A percentile compares a stretch with the other conserved stretches of the same genome.
These are phyloP conservation scores for Hypoxylon sp. DNA, from an alignment of 2,329 filamentous ascomycete genomes.

Conservation along the genomic window DNA sequence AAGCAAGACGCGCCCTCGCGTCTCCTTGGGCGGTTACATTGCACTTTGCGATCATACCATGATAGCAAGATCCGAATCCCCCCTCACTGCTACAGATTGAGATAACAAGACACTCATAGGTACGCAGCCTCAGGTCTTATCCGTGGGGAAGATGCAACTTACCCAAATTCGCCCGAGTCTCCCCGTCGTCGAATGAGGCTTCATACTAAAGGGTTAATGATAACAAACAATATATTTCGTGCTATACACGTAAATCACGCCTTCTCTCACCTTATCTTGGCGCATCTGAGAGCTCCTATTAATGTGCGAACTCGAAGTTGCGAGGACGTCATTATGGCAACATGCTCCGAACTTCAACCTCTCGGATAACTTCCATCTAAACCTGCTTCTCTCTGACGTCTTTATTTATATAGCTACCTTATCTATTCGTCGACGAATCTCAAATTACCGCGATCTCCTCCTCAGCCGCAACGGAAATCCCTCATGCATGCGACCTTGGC, in stretches of 20 bases:
- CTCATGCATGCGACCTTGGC: slow-evolving; percentile 25
- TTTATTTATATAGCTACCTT: slow-evolving; percentile 3
- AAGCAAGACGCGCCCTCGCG: slow-evolving; percentile 8
- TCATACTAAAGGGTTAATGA: not conserved
- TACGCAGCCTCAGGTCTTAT: slow-evolving; percentile 28
- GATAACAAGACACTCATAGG: slow-evolving; percentile 2
- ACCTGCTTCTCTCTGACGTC: not conserved
- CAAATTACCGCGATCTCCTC: not conserved
- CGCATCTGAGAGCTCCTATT: not conserved
- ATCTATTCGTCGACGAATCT: slow-evolving; percentile 10
- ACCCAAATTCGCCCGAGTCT: slow-evolving; percentile 5
- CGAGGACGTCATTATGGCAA: slow-evolving; percentile 12
- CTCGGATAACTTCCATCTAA: slow-evolving; percentile 1
- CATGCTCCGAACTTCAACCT: not conserved
- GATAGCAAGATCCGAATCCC: slow-evolving; percentile 11
- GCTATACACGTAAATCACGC: not conserved
- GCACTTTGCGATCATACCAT: slow-evolving; percentile 8
- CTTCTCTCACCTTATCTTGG: not conserved
- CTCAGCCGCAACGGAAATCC: slow-evolving; percentile 33
- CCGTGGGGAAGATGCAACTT: slow-evolving; percentile 19
- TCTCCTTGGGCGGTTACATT: slow-evolving; percentile 8
- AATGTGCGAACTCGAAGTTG: not conserved
- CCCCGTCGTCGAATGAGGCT: not conserved
- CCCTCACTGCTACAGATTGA: slow-evolving; percentile 2
- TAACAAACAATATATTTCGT: slow-evolving; percentile 10